phyloP scores from a whole-genome alignment of 75 land plant species.

The Gnetum montanum region DNA sequence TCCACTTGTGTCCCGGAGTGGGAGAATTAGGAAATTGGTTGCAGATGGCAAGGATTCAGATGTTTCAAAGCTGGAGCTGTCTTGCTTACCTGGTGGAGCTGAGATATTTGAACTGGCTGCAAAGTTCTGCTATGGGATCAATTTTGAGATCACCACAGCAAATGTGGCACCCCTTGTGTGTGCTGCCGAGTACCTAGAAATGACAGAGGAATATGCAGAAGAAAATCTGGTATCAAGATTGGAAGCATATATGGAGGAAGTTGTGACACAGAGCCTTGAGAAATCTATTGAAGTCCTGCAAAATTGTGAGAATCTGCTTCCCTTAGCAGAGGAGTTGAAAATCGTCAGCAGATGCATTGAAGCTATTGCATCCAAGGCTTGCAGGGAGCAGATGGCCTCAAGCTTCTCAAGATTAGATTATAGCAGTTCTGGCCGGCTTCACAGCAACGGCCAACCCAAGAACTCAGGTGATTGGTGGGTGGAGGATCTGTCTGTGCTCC shows the following conservation, averaged over 20 bases:
- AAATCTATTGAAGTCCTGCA: conserved; percentile 63
- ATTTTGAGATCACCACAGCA: conserved; percentile 70
- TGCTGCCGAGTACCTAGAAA: conserved; percentile 69
- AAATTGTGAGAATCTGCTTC: conserved; percentile 65
- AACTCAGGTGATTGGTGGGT: conserved; percentile 73
- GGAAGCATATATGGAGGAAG: conserved; percentile 54
- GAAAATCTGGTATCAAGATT: conserved; percentile 69
- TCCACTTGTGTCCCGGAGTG: conserved; percentile 84
- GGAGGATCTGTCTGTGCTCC: conserved; percentile 58
- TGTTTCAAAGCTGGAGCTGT: conserved; percentile 39
- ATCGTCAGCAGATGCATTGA: conserved; percentile 65
- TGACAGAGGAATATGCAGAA: conserved; percentile 67
- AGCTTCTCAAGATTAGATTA: conserved; percentile 61
- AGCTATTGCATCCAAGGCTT: conserved; percentile 64
- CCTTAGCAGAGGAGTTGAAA: conserved; percentile 67
- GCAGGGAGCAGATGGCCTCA: conserved; percentile 68
- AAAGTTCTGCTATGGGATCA: conserved; percentile 81
- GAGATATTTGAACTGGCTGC: conserved; percentile 70
- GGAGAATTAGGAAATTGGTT: conserved; percentile 74
- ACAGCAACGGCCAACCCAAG: conserved; percentile 42
- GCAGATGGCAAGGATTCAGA: conserved; percentile 57
- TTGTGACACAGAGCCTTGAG: conserved; percentile 66
- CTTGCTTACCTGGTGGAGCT: conserved; percentile 66
- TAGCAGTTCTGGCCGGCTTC: conserved; percentile 73
- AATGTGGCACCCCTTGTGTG: conserved; percentile 80